phyloP scores from a whole-genome alignment of 176 grass and related monocot species.

The Echinochloa phyllopogon region DNA sequence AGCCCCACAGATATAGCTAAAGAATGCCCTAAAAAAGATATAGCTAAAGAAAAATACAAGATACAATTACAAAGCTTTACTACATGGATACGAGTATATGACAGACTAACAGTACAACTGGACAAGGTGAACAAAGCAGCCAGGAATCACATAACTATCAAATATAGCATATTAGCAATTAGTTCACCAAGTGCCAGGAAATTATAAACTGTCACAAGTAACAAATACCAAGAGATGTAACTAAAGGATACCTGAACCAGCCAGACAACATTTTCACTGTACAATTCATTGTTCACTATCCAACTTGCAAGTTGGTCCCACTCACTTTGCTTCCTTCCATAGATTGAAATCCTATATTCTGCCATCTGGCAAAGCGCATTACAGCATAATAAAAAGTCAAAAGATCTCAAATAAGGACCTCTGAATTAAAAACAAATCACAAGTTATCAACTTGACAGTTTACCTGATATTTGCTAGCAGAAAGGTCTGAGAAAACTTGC shows the following conservation, averaged over 20 bases:
- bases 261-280: slow-evolving; percentile 96
- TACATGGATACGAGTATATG: background rate
- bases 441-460: slow-evolving; percentile 16
- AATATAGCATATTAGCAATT: background rate
- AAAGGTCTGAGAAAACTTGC: slow-evolving; percentile 94
- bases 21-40: slow-evolving; percentile 13
- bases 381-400: slow-evolving; percentile 42
- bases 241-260: slow-evolving; percentile 81
- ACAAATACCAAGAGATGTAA: background rate
- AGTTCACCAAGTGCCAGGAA: slow-evolving; percentile 31
- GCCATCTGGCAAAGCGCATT: slow-evolving; percentile 79
- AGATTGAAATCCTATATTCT: slow-evolving; percentile 98
- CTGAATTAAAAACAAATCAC: slow-evolving; percentile 24
- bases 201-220: slow-evolving; percentile 19
- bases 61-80: background rate
- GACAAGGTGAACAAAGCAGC: background rate
- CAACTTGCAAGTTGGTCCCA: slow-evolving; percentile 98
- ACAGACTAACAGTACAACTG: background rate
- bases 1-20: background rate
- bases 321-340: slow-evolving; percentile 99
- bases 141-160: background rate
- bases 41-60: slow-evolving; percentile 5
- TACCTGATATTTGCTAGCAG: slow-evolving; percentile 99
- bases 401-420: slow-evolving; percentile 24
- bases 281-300: slow-evolving; percentile 99